Evolutionary conservation across 2,329 filamentous ascomycete species (phyloP), one percentile per base, ranked within the genome.

Genomic region (Aspergillus fumigatus): DNA sequence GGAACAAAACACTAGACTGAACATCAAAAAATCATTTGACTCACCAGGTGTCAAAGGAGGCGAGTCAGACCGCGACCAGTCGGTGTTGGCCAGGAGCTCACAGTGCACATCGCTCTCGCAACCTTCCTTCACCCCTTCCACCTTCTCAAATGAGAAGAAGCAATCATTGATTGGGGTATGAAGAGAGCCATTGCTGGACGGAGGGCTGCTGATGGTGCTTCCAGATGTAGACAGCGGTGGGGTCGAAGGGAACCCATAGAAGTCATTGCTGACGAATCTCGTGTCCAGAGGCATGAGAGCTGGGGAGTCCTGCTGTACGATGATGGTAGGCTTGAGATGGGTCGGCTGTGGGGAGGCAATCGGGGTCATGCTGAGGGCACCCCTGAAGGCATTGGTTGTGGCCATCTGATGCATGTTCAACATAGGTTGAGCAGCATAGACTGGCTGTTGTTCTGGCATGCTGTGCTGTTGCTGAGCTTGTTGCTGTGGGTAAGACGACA

Each of bases 41-140:
- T 80, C 87, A 96, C 91, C 86, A 84, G 92, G 92, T 67, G 91
- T 95, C 84, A 96, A 85, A 25, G 91, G 90, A 52, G 92, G 92
- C 32, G 92, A 96, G 57, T 84, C 83, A 58, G 86, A 88, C 71
- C 83, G 86, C 56, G 88, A 81, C 88, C 90, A 95, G 66, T 93
- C 89, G 62, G 88, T 80, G 62, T 80, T 81, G 52, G 89, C 84
- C 55, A 93, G 82, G 61, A 86, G 86, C 76, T 94, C 90, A 21
- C 84, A 83, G 65, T 87, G 82, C 23, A 86, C 82, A 59, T 90
- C 88, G 49, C 83, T 80, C 67, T 93, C 87, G 62, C 88, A 85
- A 27, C 82, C 83, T 62, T 90, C 82, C 80, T 92, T 92, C 64
- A 86, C 78, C 27, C 80, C 84, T 62, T 88, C 83, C 57, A 86